phyloP scores from a whole-genome alignment of 805 yeast species.

The Nakazawaea populi region DNA sequence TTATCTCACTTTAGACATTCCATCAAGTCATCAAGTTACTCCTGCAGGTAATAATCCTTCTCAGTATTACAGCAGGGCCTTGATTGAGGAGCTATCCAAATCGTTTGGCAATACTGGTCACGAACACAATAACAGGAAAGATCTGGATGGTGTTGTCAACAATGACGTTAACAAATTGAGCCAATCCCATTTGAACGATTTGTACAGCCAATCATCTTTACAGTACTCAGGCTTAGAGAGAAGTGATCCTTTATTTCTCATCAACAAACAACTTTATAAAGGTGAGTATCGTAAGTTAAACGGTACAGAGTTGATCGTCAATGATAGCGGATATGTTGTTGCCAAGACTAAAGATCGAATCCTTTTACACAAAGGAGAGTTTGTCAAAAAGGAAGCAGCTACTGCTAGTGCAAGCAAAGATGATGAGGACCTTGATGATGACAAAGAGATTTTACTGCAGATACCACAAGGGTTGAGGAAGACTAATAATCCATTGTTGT shows the following conservation, averaged over 20 bases:
- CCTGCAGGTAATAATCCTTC: neutral
- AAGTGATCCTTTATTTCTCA: slow-evolving; percentile 48
- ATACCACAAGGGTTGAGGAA: slow-evolving; percentile 3
- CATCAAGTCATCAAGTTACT: slow-evolving; percentile 15
- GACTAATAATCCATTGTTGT: slow-evolving; percentile 1
- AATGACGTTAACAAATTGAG: neutral
- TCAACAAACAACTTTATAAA: slow-evolving; percentile 56
- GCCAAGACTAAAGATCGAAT: slow-evolving; percentile 24
- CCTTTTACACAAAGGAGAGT: slow-evolving; percentile 23
- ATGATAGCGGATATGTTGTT: slow-evolving; percentile 28
- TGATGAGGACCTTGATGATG: neutral
- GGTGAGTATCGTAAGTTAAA: slow-evolving; percentile 74
- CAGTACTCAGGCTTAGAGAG: slow-evolving; percentile 53
- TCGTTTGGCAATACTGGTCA: neutral
- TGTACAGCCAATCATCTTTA: slow-evolving; percentile 19
- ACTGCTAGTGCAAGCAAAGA: neutral
- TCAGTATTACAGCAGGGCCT: slow-evolving; percentile 1
- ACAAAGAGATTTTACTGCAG: neutral
- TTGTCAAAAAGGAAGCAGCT: slow-evolving; percentile 13
- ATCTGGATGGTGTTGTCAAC: neutral
- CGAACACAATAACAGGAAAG: neutral
- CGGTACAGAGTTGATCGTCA: slow-evolving; percentile 57
- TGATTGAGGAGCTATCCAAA: slow-evolving; percentile 5
- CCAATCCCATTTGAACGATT: neutral
- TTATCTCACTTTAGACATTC: slow-evolving; percentile 49